These are phyloP conservation scores for Colletotrichum sansevieriae DNA, from an alignment of 2,329 filamentous ascomycete genomes.

Conservation along the genomic window DNA sequence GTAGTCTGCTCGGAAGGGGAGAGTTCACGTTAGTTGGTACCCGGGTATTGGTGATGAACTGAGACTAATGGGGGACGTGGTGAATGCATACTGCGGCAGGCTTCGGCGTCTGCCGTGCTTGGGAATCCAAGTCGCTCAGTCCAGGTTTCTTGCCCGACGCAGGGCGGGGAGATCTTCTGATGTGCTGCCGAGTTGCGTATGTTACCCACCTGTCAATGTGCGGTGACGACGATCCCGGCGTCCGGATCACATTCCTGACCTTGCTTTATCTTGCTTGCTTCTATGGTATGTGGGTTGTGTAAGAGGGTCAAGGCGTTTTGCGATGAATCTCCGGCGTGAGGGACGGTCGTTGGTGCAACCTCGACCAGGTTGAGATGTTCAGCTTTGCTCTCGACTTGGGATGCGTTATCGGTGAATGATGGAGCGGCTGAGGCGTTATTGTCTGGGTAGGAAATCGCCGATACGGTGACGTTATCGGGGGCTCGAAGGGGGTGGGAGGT, in stretches of 20 bases:
- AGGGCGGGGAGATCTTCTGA: conserved; percentile 14
- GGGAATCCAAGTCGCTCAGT: background rate
- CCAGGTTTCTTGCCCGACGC: conserved; percentile 13
- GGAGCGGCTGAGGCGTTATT: conserved; percentile 19
- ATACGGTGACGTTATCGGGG: background rate
- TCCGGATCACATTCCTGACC: background rate
- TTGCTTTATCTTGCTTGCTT: background rate
- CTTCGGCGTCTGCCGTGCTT: conserved; percentile 22
- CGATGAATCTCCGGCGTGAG: background rate
- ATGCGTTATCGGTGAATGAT: background rate
- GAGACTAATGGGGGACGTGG: background rate
- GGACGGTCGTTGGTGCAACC: background rate
- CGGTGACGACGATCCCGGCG: background rate
- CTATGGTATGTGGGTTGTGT: background rate
- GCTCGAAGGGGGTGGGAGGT: background rate
- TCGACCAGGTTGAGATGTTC: background rate
- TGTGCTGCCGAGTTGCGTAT: conserved; percentile 3
- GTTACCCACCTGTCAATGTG: background rate
- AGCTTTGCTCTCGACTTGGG: background rate
- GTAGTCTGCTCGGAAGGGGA: background rate
- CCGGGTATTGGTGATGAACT: conserved; percentile 14
- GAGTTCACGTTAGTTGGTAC: background rate
- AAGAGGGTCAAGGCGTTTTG: conserved; percentile 4
- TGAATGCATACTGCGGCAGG: background rate
- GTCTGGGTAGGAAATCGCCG: background rate